Conservation (phyloP, 228 moss, liverwort and hornwort genomes). For the Sphagnum magellanicum region DNA sequence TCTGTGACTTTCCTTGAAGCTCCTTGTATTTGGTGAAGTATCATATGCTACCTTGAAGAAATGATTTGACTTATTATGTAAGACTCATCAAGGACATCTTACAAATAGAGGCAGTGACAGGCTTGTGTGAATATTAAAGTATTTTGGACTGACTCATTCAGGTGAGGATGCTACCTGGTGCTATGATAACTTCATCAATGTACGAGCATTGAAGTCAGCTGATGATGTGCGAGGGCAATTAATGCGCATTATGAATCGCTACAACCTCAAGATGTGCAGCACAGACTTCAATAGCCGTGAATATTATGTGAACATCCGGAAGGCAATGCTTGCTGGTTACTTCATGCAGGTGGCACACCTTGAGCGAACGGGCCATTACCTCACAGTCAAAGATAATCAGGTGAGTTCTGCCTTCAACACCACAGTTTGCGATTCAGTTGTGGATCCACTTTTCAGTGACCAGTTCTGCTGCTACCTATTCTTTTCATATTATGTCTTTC, state of each 20-base stretch:
- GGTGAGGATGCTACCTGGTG: slow-evolving; percentile 99
- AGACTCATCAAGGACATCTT: too few relatives aligned
- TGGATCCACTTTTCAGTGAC: too few relatives aligned
- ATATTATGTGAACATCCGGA: slow-evolving; percentile 88
- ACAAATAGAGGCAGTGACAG: too few relatives aligned
- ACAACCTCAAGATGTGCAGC: slow-evolving; percentile 98
- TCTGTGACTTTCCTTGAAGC: too few relatives aligned
- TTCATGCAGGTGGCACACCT: slow-evolving; percentile 99
- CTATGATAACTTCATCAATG: slow-evolving; percentile 96
- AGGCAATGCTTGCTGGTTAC: slow-evolving; percentile 99
- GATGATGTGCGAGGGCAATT: slow-evolving; percentile 93
- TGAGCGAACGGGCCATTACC: slow-evolving; percentile 93
- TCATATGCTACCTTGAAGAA: too few relatives aligned
- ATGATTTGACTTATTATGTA: too few relatives aligned
- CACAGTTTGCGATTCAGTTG: too few relatives aligned
- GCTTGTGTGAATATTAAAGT: too few relatives aligned
- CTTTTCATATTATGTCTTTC: too few relatives aligned
- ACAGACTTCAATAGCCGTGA: slow-evolving; percentile 92
- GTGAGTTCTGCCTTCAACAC: slow-evolving; percentile 15
- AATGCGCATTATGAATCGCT: slow-evolving; percentile 98
- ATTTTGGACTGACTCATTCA: slow-evolving; percentile 4
- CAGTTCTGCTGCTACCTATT: too few relatives aligned
- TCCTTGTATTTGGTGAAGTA: too few relatives aligned
- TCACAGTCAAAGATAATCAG: slow-evolving; percentile 99
- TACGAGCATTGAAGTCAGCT: slow-evolving; percentile 91